Percentiles rank a stretch among this genome's conserved stretches.
Conservation (phyloP, 2,329 filamentous ascomycete genomes). For the Furcasterigmium sp. region DNA sequence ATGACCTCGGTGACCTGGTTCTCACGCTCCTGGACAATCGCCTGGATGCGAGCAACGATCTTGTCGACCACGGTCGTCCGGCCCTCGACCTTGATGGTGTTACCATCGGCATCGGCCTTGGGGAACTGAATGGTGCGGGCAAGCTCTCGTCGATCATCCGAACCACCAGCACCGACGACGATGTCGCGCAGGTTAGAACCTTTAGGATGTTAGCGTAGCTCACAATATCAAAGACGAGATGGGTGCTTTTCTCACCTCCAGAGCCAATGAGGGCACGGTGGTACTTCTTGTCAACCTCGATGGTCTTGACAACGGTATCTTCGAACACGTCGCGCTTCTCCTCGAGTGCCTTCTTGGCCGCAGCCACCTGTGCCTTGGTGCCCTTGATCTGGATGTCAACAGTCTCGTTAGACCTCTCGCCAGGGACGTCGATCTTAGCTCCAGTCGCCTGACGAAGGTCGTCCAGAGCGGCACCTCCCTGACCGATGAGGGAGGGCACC, state of each 20-base stretch:
- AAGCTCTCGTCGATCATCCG: conserved; percentile 76
- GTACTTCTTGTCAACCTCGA: conserved; percentile 92
- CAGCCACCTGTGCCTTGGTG: conserved; percentile 83
- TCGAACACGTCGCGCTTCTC: conserved; percentile 86
- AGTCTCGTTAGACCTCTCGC: conserved; percentile 65
- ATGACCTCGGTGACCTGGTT: conserved; percentile 74
- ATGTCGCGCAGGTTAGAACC: conserved; percentile 83
- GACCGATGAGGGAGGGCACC: conserved; percentile 88
- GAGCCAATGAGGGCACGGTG: conserved; percentile 86
- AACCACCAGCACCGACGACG: conserved; percentile 81
- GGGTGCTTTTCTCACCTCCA: conserved; percentile 67
- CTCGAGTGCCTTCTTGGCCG: conserved; percentile 85
- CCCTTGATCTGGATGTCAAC: conserved; percentile 91
- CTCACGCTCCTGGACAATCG: conserved; percentile 76
- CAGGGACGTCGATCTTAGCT: conserved; percentile 87
- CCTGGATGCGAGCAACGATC: conserved; percentile 76
- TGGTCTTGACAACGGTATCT: conserved; percentile 75
- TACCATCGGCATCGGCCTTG: conserved; percentile 76
- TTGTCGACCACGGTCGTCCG: conserved; percentile 80
- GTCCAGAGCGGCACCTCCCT: conserved; percentile 86
- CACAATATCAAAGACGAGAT: not conserved
- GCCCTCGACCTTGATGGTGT: conserved; percentile 83
- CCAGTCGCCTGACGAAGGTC: conserved; percentile 79
- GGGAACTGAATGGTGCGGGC: conserved; percentile 94
- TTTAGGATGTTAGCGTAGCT: conserved; percentile 38